These are phyloP conservation scores for Tulasnella sp. DNA, from an alignment of 768 basidiomycete species.

Conservation along the genomic window DNA sequence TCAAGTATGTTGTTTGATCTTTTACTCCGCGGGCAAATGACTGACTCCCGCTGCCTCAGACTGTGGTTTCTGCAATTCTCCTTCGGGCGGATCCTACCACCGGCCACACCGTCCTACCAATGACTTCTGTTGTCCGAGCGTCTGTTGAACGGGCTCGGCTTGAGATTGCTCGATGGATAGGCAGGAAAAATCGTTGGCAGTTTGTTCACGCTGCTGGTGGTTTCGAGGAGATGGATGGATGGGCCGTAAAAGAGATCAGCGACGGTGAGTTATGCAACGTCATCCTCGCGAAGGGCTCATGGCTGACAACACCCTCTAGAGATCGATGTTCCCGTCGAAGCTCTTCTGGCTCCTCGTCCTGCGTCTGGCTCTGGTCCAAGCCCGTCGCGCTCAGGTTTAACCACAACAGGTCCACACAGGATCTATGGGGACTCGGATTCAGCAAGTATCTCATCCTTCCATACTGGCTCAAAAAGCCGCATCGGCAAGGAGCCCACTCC, in stretches of 20 bases:
- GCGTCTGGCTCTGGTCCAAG: conserved; percentile 31
- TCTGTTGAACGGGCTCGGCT: conserved; percentile 66
- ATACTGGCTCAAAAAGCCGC: conserved; percentile 37
- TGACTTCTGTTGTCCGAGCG: conserved; percentile 65
- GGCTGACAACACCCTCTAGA: conserved; percentile 45
- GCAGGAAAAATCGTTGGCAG: conserved; percentile 61
- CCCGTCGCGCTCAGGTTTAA: conserved; percentile 34
- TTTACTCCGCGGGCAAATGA: neutral
- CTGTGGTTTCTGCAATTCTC: conserved; percentile 67
- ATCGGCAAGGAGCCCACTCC: conserved; percentile 31
- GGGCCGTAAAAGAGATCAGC: conserved; percentile 85
- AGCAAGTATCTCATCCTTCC: conserved; percentile 48
- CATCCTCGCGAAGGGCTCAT: conserved; percentile 15
- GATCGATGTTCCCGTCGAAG: conserved; percentile 74
- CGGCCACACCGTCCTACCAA: conserved; percentile 58
- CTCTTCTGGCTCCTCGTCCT: conserved; percentile 55
- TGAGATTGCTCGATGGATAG: conserved; percentile 69
- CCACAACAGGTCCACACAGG: conserved; percentile 32
- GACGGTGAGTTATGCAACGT: conserved; percentile 53
- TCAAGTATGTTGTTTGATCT: conserved; percentile 51
- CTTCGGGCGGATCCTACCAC: conserved; percentile 61
- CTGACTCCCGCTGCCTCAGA: conserved; percentile 42
- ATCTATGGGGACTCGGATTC: conserved; percentile 43
- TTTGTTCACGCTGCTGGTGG: conserved; percentile 70
- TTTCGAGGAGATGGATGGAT: conserved; percentile 77